A percentile compares a stretch with the other conserved stretches of the same genome.
These are phyloP conservation scores for Chrysochromulina parva DNA, from an alignment of 78 protist genomes.

Conservation along the genomic window DNA sequence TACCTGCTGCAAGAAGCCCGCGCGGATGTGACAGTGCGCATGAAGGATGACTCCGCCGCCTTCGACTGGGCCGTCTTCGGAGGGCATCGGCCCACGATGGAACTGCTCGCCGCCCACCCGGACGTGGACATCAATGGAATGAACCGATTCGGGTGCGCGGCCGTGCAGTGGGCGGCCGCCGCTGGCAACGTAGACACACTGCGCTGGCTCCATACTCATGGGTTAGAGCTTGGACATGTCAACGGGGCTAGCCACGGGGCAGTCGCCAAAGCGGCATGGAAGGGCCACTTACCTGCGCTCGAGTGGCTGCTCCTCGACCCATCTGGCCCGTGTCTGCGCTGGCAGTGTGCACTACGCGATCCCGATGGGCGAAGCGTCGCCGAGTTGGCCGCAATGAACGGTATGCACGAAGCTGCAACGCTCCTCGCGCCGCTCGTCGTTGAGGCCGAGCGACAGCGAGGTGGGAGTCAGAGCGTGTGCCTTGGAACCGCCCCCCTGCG, in stretches of 20 bases:
- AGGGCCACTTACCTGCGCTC: not conserved
- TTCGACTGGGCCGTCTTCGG: slow-evolving; percentile 12
- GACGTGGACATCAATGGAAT: not conserved
- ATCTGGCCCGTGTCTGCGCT: not conserved
- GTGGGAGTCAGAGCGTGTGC: no score
- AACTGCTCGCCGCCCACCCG: not conserved
- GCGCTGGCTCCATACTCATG: not conserved
- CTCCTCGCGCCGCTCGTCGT: no score
- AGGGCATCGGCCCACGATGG: not conserved
- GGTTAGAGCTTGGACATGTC: not conserved
- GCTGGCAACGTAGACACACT: not conserved
- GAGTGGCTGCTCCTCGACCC: not conserved
- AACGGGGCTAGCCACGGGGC: not conserved
- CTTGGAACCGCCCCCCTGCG: no score
- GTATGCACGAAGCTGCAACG: not conserved
- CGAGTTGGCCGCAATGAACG: not conserved
- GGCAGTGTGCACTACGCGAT: not conserved
- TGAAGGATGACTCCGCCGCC: not conserved
- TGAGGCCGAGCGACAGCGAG: no score
- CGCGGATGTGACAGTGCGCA: not conserved
- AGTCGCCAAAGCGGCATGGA: slow-evolving; percentile 12
- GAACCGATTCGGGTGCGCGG: not conserved
- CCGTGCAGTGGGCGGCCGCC: slow-evolving; percentile 26
- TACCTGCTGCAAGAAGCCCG: not conserved
- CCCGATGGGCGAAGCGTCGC: not conserved